Conservation (phyloP, 768 basidiomycete species). For the Pleurotus cornucopiae region DNA sequence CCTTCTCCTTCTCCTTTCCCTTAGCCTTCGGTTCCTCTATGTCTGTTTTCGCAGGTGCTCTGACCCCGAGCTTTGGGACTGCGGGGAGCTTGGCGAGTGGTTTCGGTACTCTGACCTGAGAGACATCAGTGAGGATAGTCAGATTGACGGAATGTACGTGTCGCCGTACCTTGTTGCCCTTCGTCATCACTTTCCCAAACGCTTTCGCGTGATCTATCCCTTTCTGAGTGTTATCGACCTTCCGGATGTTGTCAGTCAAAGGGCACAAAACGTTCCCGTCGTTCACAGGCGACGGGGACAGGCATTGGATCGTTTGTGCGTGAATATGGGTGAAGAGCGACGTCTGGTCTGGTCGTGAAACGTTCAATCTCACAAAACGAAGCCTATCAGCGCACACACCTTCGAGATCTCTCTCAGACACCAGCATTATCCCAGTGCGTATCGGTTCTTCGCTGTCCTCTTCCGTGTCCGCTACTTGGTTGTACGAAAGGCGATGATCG, state of each 20-base stretch:
- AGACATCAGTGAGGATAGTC: not conserved
- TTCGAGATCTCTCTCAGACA: constrained; percentile 61
- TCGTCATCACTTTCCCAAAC: constrained; percentile 45
- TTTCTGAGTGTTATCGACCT: constrained; percentile 34
- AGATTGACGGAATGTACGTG: not conserved
- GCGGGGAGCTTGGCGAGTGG: constrained; percentile 22
- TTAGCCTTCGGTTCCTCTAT: constrained; percentile 18
- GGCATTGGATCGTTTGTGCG: constrained; percentile 64
- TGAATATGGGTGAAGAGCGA: constrained; percentile 47
- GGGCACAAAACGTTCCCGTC: constrained; percentile 42
- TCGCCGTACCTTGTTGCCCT: constrained; percentile 40
- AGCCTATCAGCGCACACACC: constrained; percentile 33
- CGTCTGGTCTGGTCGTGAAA: constrained; percentile 34
- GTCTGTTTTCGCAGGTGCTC: constrained; percentile 7
- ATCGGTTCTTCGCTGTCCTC: constrained; percentile 39
- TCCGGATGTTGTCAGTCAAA: constrained; percentile 33
- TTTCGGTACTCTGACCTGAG: not conserved
- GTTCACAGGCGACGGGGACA: constrained; percentile 60
- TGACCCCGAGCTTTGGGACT: constrained; percentile 5
- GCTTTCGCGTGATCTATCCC: constrained; percentile 33
- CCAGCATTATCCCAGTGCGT: constrained; percentile 50
- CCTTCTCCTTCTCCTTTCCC: constrained; percentile 12
- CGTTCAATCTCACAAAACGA: not conserved
- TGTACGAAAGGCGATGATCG: not conserved
- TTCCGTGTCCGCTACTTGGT: constrained; percentile 28